Evolutionary conservation across 2,329 filamentous ascomycete species (phyloP).

Genomic region (Penicillium sp.): DNA sequence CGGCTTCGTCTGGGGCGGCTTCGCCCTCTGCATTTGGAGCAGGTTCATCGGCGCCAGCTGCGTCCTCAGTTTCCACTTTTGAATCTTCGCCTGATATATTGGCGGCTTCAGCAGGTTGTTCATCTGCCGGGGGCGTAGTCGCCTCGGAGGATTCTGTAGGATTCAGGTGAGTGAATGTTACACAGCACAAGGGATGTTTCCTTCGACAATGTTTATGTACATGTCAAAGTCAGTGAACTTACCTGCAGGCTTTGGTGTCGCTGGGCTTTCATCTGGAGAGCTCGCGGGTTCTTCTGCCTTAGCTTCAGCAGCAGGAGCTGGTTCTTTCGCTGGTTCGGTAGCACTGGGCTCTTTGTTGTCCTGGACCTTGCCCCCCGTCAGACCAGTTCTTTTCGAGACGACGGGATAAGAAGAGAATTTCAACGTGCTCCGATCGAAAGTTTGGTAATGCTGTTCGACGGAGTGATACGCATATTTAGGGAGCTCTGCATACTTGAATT

Average conservation of each 20-base stretch:
- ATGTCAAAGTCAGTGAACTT: constrained; percentile 23
- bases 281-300: constrained; percentile 32
- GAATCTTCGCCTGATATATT: constrained; percentile 32
- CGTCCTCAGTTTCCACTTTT: constrained; percentile 32
- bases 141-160: constrained; percentile 36
- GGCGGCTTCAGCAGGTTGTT: constrained; percentile 26
- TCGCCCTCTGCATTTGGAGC: constrained; percentile 28
- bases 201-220: neutral
- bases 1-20: constrained; percentile 19
- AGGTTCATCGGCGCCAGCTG: constrained; percentile 30
- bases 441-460: constrained; percentile 52
- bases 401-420: constrained; percentile 48
- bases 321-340: constrained; percentile 41
- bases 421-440: constrained; percentile 49
- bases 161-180: constrained; percentile 23
- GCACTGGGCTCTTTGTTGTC: constrained; percentile 41
- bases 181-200: neutral
- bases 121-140: constrained; percentile 31
- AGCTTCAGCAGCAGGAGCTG: constrained; percentile 32
- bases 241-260: constrained; percentile 40
- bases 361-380: constrained; percentile 47
- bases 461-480: constrained; percentile 52
- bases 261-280: constrained; percentile 34
- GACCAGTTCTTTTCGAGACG: constrained; percentile 38
- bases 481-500: constrained; percentile 52